These are phyloP conservation scores for Tillandsia fasciculata DNA, from an alignment of 176 grass and related monocot species.

Conservation along the genomic window DNA sequence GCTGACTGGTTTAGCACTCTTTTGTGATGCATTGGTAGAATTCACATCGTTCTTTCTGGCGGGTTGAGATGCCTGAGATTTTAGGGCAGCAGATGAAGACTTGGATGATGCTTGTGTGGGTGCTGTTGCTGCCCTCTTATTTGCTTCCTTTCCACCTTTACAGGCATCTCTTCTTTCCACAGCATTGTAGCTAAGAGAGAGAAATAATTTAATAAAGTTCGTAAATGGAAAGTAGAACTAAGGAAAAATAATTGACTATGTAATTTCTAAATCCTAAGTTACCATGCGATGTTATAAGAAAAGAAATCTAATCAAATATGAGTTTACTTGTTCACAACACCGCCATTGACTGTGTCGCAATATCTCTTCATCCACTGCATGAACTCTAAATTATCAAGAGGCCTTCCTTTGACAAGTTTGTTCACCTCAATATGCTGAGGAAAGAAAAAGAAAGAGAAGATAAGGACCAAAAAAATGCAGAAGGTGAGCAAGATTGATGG, in stretches of 20 bases:
- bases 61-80: slow-evolving; percentile 36
- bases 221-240: background rate
- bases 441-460: slow-evolving; percentile 7
- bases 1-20: slow-evolving; percentile 29
- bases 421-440: slow-evolving; percentile 84
- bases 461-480: background rate
- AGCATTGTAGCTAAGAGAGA: slow-evolving; percentile 60
- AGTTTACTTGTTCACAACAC: slow-evolving; percentile 46
- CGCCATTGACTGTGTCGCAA: slow-evolving; percentile 63
- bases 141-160: slow-evolving; percentile 84
- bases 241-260: background rate
- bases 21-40: slow-evolving; percentile 30
- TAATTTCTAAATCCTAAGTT: background rate
- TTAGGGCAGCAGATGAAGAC: slow-evolving; percentile 35
- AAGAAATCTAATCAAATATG: background rate
- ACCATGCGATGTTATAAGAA: background rate
- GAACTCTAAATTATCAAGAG: slow-evolving; percentile 88
- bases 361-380: slow-evolving; percentile 98
- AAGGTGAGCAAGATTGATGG: background rate
- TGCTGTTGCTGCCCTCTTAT: slow-evolving; percentile 49
- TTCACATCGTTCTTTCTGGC: slow-evolving; percentile 36
- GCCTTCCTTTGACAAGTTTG: slow-evolving; percentile 81
- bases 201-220: background rate
- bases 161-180: slow-evolving; percentile 72
- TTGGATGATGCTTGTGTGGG: slow-evolving; percentile 41